These are phyloP conservation scores for Cercospora sesami DNA, from an alignment of 2,329 filamentous ascomycete genomes.

Conservation along the genomic window DNA sequence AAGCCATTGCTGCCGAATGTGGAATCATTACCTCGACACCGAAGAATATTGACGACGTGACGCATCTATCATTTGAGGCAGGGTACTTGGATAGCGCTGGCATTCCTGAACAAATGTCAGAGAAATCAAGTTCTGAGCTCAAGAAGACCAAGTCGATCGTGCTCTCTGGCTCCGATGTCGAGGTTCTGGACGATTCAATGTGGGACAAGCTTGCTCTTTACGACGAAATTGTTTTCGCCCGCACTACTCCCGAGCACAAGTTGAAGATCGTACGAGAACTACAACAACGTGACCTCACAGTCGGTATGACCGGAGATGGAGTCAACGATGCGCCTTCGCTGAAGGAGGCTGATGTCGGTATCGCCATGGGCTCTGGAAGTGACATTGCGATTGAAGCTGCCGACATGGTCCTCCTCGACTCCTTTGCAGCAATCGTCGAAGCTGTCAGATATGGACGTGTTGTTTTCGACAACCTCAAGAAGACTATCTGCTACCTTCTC, in stretches of 20 bases:
- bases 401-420: conserved; percentile 65
- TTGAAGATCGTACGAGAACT: conserved; percentile 76
- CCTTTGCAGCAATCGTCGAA: conserved; percentile 69
- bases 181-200: conserved; percentile 64
- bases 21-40: conserved; percentile 64
- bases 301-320: conserved; percentile 55
- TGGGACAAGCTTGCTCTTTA: conserved; percentile 68
- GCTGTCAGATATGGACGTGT: conserved; percentile 71
- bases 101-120: conserved; percentile 26
- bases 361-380: conserved; percentile 59
- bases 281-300: conserved; percentile 59
- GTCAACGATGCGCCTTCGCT: conserved; percentile 56
- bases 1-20: conserved; percentile 70
- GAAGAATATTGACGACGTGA: conserved; percentile 54
- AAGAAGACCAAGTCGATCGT: conserved; percentile 49
- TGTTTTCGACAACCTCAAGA: conserved; percentile 79
- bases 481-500: conserved; percentile 72
- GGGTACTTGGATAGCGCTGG: conserved; percentile 36
- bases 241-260: conserved; percentile 77
- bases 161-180: conserved; percentile 65
- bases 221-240: conserved; percentile 72
- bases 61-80: conserved; percentile 48
- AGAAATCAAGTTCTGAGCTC: conserved; percentile 14
- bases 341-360: conserved; percentile 59
- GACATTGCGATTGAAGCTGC: conserved; percentile 64